These are phyloP conservation scores for Meyerozyma athensensis DNA, from an alignment of 1,139 yeast genomes.

Conservation along the genomic window DNA sequence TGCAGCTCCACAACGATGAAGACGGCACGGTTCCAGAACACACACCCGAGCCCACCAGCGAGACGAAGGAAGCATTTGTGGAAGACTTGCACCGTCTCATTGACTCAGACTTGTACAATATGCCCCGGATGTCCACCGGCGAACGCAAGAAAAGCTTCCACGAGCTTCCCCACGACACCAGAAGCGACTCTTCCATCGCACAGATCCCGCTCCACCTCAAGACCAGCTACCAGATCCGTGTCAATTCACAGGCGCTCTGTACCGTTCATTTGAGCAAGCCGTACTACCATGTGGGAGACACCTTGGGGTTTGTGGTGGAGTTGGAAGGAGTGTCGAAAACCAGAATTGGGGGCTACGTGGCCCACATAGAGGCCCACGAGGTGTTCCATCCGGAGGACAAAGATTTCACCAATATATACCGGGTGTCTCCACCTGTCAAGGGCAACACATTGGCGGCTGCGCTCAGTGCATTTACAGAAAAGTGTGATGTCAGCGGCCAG, in stretches of 20 bases:
- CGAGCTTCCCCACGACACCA: constrained; percentile 13
- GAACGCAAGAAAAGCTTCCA: constrained; percentile 27
- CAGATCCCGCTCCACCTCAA: constrained; percentile 31
- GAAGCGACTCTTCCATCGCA: constrained; percentile 15
- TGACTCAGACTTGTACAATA: constrained; percentile 29
- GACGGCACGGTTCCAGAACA: constrained; percentile 5
- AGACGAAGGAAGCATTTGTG: constrained; percentile 21
- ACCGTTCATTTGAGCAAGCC: constrained; percentile 17
- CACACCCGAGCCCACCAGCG: constrained; percentile 6
- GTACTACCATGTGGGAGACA: constrained; percentile 12
- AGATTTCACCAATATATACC: constrained; percentile 26
- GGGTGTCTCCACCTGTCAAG: constrained; percentile 36
- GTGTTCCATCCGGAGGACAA: constrained; percentile 21
- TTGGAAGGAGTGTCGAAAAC: constrained; percentile 15
- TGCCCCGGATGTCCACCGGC: constrained; percentile 30
- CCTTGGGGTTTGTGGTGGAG: constrained; percentile 19
- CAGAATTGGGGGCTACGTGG: constrained; percentile 31
- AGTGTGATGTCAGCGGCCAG: constrained; percentile 20
- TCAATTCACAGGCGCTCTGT: constrained; percentile 32
- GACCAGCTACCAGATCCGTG: constrained; percentile 35
- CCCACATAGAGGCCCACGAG: constrained; percentile 40
- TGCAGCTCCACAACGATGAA: constrained; percentile 6
- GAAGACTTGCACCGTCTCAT: constrained; percentile 31
- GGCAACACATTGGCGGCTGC: constrained; percentile 27
- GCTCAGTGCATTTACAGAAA: constrained; percentile 8